A percentile compares a stretch with the other conserved stretches of the same genome.
Conservation (phyloP, 2,329 filamentous ascomycete genomes). For the Corniculantispora saksenae region DNA sequence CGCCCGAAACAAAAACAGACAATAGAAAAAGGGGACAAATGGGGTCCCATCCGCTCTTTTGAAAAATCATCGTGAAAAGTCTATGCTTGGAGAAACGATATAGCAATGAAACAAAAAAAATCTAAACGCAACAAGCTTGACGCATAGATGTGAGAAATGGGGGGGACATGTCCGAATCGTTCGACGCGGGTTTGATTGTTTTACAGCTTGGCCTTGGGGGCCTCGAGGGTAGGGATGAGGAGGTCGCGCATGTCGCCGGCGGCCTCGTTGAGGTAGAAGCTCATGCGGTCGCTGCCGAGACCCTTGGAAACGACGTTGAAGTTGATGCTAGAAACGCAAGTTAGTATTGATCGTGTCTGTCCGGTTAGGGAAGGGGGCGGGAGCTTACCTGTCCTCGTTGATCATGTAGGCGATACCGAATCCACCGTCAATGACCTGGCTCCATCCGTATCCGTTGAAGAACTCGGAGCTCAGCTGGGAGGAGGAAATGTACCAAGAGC, state of each 20-base stretch:
- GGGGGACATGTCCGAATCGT: no score
- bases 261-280: conserved; percentile 92
- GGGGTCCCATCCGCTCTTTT: background rate
- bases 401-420: conserved; percentile 99
- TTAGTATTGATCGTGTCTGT: background rate
- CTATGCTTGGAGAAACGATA: conserved; percentile 14
- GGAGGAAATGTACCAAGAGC: conserved; percentile 85
- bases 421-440: conserved; percentile 91
- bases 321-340: conserved; percentile 67
- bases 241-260: conserved; percentile 87
- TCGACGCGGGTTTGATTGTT: background rate
- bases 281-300: conserved; percentile 88
- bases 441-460: conserved; percentile 99
- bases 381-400: conserved; percentile 83
- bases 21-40: background rate
- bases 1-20: background rate
- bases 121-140: background rate
- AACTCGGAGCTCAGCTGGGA: conserved; percentile 93
- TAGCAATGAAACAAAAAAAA: background rate
- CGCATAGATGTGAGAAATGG: background rate
- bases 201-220: conserved; percentile 86
- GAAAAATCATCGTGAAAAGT: conserved; percentile 10
- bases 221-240: conserved; percentile 75
- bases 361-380: background rate
- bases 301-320: conserved; percentile 98